Conservation (phyloP, 202 grass and related monocot species). For the Miscanthus sacchariflorus region DNA sequence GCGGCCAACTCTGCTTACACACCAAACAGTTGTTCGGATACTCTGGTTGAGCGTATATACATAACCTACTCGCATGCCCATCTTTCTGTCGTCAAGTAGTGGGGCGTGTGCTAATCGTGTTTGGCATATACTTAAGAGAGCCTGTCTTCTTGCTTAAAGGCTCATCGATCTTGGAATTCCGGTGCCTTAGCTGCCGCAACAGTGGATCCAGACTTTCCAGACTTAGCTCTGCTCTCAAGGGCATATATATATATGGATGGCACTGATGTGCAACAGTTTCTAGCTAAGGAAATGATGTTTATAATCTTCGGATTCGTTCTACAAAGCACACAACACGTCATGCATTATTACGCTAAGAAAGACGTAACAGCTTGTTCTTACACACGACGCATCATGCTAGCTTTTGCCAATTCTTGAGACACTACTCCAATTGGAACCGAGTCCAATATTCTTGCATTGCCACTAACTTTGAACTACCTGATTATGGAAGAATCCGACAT, state of each 20-base stretch:
- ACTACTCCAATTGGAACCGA: background rate
- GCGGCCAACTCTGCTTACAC: constrained; percentile 44
- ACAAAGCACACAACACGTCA: too few relatives aligned
- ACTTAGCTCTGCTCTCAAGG: too few relatives aligned
- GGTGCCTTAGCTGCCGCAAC: background rate
- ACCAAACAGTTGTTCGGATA: constrained; percentile 56
- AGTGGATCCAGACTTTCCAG: background rate
- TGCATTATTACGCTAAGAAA: too few relatives aligned
- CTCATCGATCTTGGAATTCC: background rate
- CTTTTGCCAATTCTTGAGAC: too few relatives aligned
- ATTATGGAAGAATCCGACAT: constrained; percentile 33
- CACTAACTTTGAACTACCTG: background rate
- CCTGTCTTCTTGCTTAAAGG: background rate
- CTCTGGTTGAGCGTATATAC: constrained; percentile 39
- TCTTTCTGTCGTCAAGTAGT: constrained; percentile 13
- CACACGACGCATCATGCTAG: too few relatives aligned
- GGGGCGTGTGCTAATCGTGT: constrained; percentile 4
- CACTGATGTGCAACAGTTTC: too few relatives aligned
- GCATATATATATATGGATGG: too few relatives aligned
- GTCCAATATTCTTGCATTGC: constrained; percentile 9
- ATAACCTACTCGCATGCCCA: constrained; percentile 13
- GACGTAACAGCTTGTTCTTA: too few relatives aligned
- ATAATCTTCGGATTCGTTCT: too few relatives aligned
- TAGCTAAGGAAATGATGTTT: too few relatives aligned
- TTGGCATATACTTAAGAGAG: background rate